A percentile compares a stretch with the other conserved stretches of the same genome.
Conservation (phyloP, 257 asterid species). For the Marsdenia floribunda region DNA sequence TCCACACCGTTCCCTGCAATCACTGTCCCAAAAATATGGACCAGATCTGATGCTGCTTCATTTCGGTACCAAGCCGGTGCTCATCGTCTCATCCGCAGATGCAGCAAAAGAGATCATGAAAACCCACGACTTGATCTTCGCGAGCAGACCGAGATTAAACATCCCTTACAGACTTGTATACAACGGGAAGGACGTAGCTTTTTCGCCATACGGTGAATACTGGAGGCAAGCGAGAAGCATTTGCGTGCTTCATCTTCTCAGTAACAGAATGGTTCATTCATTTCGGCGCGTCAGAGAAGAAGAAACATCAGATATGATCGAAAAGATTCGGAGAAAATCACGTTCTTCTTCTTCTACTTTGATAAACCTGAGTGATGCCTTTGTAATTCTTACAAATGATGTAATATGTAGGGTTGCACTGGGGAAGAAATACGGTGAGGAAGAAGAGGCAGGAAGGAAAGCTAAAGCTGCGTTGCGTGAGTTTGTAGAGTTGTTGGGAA, state of each 20-base stretch:
- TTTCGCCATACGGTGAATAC: conserved; percentile 14
- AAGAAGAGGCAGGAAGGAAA: conserved; percentile 18
- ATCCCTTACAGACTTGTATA: neutral
- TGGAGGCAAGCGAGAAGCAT: conserved; percentile 19
- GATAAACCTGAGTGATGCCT: conserved; percentile 22
- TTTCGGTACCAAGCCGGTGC: conserved; percentile 14
- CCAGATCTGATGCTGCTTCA: conserved; percentile 37
- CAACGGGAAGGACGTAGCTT: conserved; percentile 2
- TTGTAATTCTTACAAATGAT: conserved; percentile 22
- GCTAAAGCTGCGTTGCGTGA: neutral
- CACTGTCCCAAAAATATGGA: conserved; percentile 26
- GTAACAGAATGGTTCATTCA: conserved; percentile 14
- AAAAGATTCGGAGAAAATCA: neutral
- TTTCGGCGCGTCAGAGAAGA: conserved; percentile 6
- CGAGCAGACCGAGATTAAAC: conserved; percentile 21
- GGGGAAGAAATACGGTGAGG: conserved; percentile 28
- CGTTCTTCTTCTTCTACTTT: neutral
- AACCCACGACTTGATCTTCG: neutral
- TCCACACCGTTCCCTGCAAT: conserved; percentile 28
- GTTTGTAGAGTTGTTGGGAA: neutral
- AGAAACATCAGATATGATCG: conserved; percentile 10
- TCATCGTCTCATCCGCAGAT: neutral
- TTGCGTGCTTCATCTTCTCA: conserved; percentile 10
- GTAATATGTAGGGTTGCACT: conserved; percentile 32
- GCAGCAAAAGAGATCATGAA: neutral